These are phyloP conservation scores for Fomitopsis palustris DNA, from an alignment of 1,284 basidiomycete genomes.

Conservation along the genomic window DNA sequence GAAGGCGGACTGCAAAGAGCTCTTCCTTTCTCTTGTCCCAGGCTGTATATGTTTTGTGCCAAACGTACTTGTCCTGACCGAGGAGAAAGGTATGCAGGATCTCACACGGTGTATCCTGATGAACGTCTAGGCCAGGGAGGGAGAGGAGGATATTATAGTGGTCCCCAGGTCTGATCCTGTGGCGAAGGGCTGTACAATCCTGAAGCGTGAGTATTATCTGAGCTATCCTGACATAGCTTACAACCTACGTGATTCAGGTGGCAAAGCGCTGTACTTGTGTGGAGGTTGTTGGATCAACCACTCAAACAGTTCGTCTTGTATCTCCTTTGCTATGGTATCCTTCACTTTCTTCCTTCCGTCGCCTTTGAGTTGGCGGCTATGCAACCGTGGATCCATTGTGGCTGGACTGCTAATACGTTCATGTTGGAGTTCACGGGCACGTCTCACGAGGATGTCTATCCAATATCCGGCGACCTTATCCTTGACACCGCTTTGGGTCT, in stretches of 20 bases:
- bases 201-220: not conserved
- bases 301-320: constrained; percentile 19
- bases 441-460: constrained; percentile 27
- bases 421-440: constrained; percentile 13
- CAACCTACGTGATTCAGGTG: constrained; percentile 15
- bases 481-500: constrained; percentile 32
- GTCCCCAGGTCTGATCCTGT: not conserved
- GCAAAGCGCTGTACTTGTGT: constrained; percentile 12
- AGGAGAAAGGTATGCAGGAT: constrained; percentile 1
- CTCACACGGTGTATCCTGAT: constrained; percentile 8
- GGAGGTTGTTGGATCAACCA: constrained; percentile 26
- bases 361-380: constrained; percentile 9
- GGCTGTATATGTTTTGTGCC: not conserved
- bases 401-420: not conserved
- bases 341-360: constrained; percentile 13
- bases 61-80: constrained; percentile 3
- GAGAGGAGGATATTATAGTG: not conserved
- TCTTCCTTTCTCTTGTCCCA: constrained; percentile 6
- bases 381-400: constrained; percentile 3
- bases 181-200: too few species aligned
- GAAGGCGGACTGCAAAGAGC: not conserved
- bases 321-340: constrained; percentile 10
- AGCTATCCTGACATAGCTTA: constrained; percentile 10
- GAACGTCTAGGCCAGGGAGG: not conserved
- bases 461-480: constrained; percentile 31